Percentiles rank a stretch among this genome's conserved stretches.
These are phyloP conservation scores for Phoma sp. DNA, from an alignment of 2,329 filamentous ascomycete species.

Conservation along the genomic window DNA sequence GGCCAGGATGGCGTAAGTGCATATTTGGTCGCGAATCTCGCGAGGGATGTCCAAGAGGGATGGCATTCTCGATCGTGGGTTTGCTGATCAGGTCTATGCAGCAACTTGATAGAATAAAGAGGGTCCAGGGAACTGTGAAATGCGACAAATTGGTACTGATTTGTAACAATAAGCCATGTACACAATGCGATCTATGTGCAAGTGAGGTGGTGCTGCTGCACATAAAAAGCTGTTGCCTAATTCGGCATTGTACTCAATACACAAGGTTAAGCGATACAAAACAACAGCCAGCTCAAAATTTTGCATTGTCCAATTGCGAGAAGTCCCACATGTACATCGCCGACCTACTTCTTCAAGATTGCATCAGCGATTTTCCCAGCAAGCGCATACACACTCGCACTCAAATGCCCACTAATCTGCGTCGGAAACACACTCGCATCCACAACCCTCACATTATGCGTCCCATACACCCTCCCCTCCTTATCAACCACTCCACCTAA, in stretches of 20 bases:
- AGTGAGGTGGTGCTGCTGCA: too few species aligned
- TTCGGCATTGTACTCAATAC: too few species aligned
- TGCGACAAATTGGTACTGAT: too few species aligned
- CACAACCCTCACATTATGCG: slow-evolving; percentile 45
- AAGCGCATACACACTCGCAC: slow-evolving; percentile 47
- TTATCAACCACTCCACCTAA: slow-evolving; percentile 46
- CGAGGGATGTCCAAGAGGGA: slow-evolving; percentile 20
- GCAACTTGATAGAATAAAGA: too few species aligned
- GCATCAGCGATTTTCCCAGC: slow-evolving; percentile 45
- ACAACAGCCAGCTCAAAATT: not conserved
- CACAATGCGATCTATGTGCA: too few species aligned
- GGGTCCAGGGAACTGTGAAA: too few species aligned
- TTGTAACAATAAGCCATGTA: too few species aligned
- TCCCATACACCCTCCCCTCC: slow-evolving; percentile 44
- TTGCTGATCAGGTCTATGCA: too few species aligned
- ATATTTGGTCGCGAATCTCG: slow-evolving; percentile 27
- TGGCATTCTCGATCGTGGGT: slow-evolving; percentile 41
- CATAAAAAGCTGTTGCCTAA: too few species aligned
- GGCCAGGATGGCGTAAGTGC: slow-evolving; percentile 14
- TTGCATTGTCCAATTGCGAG: not conserved
- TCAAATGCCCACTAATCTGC: slow-evolving; percentile 47
- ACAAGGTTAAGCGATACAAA: not conserved
- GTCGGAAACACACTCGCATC: slow-evolving; percentile 48
- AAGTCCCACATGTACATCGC: too few species aligned
- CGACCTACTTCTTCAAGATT: slow-evolving; percentile 19